phyloP scores from a whole-genome alignment of 1,284 basidiomycete species.

The Thecaphora frezii region DNA sequence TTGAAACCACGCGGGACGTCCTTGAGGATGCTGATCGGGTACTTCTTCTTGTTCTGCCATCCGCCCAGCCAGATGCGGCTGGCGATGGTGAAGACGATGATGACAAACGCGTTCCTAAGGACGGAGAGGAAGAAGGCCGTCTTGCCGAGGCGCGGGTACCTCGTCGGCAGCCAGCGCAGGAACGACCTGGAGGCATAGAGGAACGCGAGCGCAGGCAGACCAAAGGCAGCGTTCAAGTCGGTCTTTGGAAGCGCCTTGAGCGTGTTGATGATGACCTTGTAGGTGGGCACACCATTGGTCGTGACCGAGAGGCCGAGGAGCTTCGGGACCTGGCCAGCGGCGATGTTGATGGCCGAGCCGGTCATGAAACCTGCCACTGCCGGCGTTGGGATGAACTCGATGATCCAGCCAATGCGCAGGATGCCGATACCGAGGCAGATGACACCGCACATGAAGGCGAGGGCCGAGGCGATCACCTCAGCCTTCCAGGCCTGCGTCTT shows the following conservation, averaged over 20 bases:
- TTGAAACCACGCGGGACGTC: conserved; percentile 66
- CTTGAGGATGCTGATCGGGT: conserved; percentile 82
- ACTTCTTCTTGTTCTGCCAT: conserved; percentile 64
- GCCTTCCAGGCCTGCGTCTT: conserved; percentile 19
- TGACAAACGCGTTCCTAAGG: conserved; percentile 55
- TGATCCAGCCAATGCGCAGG: conserved; percentile 88
- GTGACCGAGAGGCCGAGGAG: conserved; percentile 50
- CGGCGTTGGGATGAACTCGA: conserved; percentile 89
- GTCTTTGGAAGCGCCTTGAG: conserved; percentile 77
- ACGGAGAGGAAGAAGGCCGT: conserved; percentile 62
- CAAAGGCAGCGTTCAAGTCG: conserved; percentile 83
- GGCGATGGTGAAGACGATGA: conserved; percentile 65
- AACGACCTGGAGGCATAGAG: conserved; percentile 76
- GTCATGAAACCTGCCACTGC: conserved; percentile 84
- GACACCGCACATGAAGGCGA: conserved; percentile 87
- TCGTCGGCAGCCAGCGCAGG: conserved; percentile 67
- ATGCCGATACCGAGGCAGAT: conserved; percentile 90
- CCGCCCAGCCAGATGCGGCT: conserved; percentile 48
- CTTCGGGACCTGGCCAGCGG: conserved; percentile 55
- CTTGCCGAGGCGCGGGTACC: conserved; percentile 74
- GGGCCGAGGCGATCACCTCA: conserved; percentile 78
- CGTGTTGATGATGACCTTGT: conserved; percentile 85
- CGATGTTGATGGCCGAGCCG: conserved; percentile 57
- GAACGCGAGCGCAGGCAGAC: conserved; percentile 72
- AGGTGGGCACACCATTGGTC: conserved; percentile 66